These are phyloP conservation scores for Byssochlamys sp. DNA, from an alignment of 2,329 filamentous ascomycete genomes.

Conservation along the genomic window DNA sequence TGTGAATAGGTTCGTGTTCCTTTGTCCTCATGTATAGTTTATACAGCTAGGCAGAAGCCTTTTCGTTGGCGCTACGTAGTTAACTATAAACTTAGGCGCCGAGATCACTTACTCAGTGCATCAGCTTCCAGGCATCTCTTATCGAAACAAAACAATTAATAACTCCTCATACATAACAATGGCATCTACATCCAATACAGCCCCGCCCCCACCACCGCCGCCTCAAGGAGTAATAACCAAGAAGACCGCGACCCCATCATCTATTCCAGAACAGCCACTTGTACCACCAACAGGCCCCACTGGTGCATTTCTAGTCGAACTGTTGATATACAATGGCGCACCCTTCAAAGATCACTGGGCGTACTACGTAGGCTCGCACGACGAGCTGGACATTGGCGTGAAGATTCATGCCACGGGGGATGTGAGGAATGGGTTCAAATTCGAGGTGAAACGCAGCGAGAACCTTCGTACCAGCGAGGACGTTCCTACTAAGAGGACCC, in stretches of 20 bases:
- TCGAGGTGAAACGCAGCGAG: conserved; percentile 21
- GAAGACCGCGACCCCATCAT: not conserved
- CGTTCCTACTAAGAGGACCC: conserved; percentile 13
- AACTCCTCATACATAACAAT: not conserved
- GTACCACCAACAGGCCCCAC: not conserved
- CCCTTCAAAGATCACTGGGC: conserved; percentile 32
- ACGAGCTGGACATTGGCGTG: conserved; percentile 14
- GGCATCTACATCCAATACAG: not conserved
- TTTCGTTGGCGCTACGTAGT: no score
- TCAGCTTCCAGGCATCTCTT: not conserved
- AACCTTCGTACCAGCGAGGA: conserved; percentile 10
- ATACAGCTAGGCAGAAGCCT: no score
- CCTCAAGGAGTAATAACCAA: not conserved
- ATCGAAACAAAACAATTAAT: not conserved
- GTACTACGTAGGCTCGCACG: conserved; percentile 18
- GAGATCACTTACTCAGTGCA: no score
- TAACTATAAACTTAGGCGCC: no score
- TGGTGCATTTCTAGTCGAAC: conserved; percentile 17
- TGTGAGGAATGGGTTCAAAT: conserved; percentile 21
- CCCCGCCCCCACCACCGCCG: not conserved
- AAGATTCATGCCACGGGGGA: conserved; percentile 23
- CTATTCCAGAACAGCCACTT: not conserved
- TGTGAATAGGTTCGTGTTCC: no score
- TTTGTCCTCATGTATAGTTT: no score
- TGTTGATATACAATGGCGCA: conserved; percentile 22